Conservation (phyloP, 83 land plant species). For the Picea abies region DNA sequence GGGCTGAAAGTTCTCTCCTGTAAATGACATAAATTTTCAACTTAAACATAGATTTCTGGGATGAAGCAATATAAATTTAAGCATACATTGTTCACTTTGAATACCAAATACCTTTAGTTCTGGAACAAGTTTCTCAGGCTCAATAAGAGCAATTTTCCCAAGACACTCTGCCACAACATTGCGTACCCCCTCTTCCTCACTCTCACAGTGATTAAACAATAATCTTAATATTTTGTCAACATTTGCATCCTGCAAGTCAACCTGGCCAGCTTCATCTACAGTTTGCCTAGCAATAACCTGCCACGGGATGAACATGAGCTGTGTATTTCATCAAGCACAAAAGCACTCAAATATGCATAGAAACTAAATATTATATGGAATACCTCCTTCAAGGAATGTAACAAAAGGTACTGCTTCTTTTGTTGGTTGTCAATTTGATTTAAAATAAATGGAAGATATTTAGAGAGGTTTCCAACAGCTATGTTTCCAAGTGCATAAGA, state of each 20-base stretch:
- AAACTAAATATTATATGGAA: background rate
- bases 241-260: conserved; percentile 82
- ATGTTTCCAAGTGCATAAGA: conserved; percentile 98
- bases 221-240: conserved; percentile 83
- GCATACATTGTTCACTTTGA: background rate
- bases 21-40: background rate
- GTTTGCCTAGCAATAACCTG: conserved; percentile 98
- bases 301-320: background rate
- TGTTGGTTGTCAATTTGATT: conserved; percentile 96
- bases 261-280: conserved; percentile 65
- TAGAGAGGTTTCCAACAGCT: conserved; percentile 93
- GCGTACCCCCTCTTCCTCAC: conserved; percentile 99
- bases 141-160: conserved; percentile 97
- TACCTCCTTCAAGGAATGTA: conserved; percentile 98
- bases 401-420: conserved; percentile 96
- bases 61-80: background rate
- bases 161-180: conserved; percentile 99
- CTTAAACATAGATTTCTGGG: background rate
- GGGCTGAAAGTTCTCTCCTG: conserved; percentile 82
- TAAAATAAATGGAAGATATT: conserved; percentile 92
- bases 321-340: background rate
- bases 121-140: conserved; percentile 93
- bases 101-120: conserved; percentile 72
- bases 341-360: background rate
- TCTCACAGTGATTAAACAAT: conserved; percentile 95